Evolutionary conservation across 306 rosid genomes (phyloP), one percentile per base, ranked within the genome.

Genomic region (Citrullus mucosospermus): DNA sequence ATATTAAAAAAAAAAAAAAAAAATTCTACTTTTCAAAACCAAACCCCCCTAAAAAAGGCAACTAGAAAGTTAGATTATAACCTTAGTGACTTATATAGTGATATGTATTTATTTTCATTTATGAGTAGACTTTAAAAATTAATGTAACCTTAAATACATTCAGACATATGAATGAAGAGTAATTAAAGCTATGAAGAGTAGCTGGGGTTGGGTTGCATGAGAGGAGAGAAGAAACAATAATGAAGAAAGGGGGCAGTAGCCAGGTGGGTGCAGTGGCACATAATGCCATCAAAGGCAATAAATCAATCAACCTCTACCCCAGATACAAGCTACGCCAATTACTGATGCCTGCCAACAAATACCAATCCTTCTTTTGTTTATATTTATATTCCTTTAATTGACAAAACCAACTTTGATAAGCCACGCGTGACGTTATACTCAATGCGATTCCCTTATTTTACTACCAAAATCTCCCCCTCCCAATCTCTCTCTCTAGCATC

Each of bases 341-440:
- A 65, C 48, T 43, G 10, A 68, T 68, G 34, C 54, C 53, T 41
- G 34, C 54, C 75, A 68, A 41, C 25, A n/a, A 68, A 43, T 68
- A 34, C 18, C 75, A 41, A 39, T 68, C 54, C 75, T 20, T 39
- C 8, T 41, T 38, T 38, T 7, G 13, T 18, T 43, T 22, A 69
- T 44, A 69, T 68, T 41, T 69, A 44, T 50, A 46, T 15, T 50
- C 77, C 59, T 72, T 72, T 48, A 50, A 72, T 72, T 50, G 43
- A 68, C 54, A 68, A 72, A 72, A 48, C 77, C 58, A 46, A 72
- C 77, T 46, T 72, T 48, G 77, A 50, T 25, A 25, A 72, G 59
- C 58, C 59, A 72, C 77, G 77, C 77, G 43, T 72, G 77, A 72
- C 59, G 77, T 28, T 50, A 30, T 72, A 72, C 77, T 72, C 77